Evolutionary conservation across 768 basidiomycete species (phyloP).

Genomic region (Plicaturopsis crispa): DNA sequence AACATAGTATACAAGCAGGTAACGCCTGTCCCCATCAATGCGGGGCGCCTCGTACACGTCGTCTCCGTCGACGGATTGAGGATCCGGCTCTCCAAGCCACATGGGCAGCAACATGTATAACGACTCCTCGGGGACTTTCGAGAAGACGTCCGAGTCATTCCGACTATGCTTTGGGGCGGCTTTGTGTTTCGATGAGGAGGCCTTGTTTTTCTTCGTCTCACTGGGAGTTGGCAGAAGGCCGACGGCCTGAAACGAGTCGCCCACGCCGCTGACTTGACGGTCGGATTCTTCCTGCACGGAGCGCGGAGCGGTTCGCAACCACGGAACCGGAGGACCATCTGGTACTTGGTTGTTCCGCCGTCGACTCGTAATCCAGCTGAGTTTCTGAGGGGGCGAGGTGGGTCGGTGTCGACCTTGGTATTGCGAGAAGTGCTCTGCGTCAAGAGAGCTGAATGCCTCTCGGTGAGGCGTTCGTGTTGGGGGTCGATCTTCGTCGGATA

Average conservation of each 20-base stretch:
- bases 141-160: constrained; percentile 51
- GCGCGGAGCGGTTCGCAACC: constrained; percentile 61
- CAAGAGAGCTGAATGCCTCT: constrained; percentile 27
- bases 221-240: constrained; percentile 59
- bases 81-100: constrained; percentile 74
- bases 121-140: constrained; percentile 56
- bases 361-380: too few species aligned
- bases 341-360: too few species aligned
- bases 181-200: constrained; percentile 21
- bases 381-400: too few species aligned
- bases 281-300: constrained; percentile 61
- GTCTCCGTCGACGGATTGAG: constrained; percentile 20
- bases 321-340: too few species aligned
- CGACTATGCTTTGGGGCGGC: constrained; percentile 13
- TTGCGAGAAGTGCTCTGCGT: constrained; percentile 18
- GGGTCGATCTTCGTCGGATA: constrained; percentile 16
- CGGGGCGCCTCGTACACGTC: constrained; percentile 28
- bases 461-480: constrained; percentile 23
- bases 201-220: constrained; percentile 18
- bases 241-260: constrained; percentile 73
- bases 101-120: constrained; percentile 80
- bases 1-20: constrained; percentile 78
- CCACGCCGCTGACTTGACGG: constrained; percentile 60
- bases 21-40: constrained; percentile 50
- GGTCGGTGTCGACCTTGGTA: constrained; percentile 22